Base-by-base conservation (phyloP, 2,329 filamentous ascomycete genomes). In the Aspergillus alliaceus region DNA sequence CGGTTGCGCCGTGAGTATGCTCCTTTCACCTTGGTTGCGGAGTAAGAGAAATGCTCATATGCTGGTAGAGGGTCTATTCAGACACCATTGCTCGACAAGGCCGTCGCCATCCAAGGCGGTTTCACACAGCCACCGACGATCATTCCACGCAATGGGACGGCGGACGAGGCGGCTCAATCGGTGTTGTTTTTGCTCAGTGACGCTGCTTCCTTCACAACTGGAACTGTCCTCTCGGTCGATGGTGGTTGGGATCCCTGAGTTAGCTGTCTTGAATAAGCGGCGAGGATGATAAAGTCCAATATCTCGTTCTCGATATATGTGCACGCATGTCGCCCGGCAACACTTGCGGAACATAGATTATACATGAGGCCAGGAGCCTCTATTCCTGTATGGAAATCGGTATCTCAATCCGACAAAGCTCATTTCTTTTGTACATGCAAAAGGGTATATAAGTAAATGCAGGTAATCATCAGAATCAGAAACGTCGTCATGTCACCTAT, bases 131-230 rank as follows among this genome's bases (percentile, higher is more conserved):
- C 61, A 12, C 61, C 62, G 0, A 57, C 56, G 9, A 66, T 65
- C 4, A 70, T 74, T 29, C 63, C 66, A 27, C 64, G 72, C 6
- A 53, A 65, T 12, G 72, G 72, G 3, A 73, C 64, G 15, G 53
- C 72, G 0, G 67, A 72, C 3, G 74, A 77, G 52, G 66, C 73
- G 0, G 79, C 79, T 9, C 73, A 76, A n/a, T 69, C 80, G 1
- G 74, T 81, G 27, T 72, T 78, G n/a, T 82, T 80, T 44, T 60
- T 83, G 58, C 65, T 82, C 18, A 78, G 78, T 42, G 75, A 79
- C 57, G 75, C 77, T 9, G 67, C 75, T 1, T 77, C 74, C 2
- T 82, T 76, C 64, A 77, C 80, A 1, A 82, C 80, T 1, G 79
- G 80, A 0, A 69, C 73, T 9, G 72, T 77, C 4, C 72, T 78